Evolutionary conservation across 352 stramenopile species (phyloP).

Genomic region (Aphanomyces cochlioides): DNA sequence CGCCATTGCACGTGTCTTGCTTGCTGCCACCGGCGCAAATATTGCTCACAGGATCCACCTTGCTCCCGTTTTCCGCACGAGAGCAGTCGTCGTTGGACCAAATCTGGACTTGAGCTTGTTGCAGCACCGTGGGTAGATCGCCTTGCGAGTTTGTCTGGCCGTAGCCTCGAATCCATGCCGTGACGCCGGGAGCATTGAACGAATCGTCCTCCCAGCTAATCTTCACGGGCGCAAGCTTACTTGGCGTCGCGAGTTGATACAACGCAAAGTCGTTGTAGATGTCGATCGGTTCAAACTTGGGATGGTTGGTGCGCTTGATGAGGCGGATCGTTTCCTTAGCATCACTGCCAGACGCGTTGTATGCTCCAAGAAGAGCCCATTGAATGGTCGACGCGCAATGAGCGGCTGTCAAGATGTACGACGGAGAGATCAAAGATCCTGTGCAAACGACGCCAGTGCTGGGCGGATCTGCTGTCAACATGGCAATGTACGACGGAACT

Average conservation of each 20-base stretch:
- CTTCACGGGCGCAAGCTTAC: conserved; percentile 40
- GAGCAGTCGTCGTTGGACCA: conserved; percentile 33
- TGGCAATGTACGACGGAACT: too few relatives aligned
- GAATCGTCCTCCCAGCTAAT: conserved; percentile 39
- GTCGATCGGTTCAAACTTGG: conserved; percentile 40
- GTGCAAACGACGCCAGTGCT: too few relatives aligned
- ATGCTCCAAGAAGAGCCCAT: too few relatives aligned
- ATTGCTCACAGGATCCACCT: conserved; percentile 40
- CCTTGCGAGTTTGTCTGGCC: conserved; percentile 36
- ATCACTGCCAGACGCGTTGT: conserved; percentile 23
- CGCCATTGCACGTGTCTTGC: conserved; percentile 56
- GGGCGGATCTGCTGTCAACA: too few relatives aligned
- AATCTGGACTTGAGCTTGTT: conserved; percentile 45
- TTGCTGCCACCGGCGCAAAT: conserved; percentile 51
- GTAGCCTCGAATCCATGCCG: conserved; percentile 35
- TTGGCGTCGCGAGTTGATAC: conserved; percentile 44
- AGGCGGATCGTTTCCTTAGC: conserved; percentile 53
- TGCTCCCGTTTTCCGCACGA: conserved; percentile 36
- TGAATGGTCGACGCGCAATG: too few relatives aligned
- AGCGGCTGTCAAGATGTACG: too few relatives aligned
- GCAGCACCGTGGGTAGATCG: conserved; percentile 35
- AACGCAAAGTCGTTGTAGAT: conserved; percentile 59
- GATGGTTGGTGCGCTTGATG: conserved; percentile 46
- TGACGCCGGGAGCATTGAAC: conserved; percentile 47
- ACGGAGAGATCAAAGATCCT: too few relatives aligned